Conservation (phyloP, 108 stramenopile species). For the Cyclotella choctawhatcheeana region DNA sequence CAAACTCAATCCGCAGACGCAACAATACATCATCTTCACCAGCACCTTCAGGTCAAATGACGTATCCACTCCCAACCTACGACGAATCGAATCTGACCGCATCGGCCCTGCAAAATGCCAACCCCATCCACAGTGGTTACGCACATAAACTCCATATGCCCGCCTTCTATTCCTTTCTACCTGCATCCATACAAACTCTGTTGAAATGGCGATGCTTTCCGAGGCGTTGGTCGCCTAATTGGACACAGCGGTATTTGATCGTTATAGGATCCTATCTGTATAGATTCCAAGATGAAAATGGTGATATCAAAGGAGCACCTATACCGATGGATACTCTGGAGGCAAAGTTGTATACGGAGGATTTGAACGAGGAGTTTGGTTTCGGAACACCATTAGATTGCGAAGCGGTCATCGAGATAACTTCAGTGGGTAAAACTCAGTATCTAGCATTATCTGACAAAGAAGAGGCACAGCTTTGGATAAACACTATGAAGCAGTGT, state of each 20-base stretch:
- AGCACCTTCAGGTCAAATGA: not conserved
- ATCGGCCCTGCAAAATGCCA: slow-evolving; percentile 50
- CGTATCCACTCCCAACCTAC: slow-evolving; percentile 7
- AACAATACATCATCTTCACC: not conserved
- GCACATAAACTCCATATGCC: slow-evolving; percentile 77
- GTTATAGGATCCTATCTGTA: slow-evolving; percentile 80
- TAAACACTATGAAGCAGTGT: slow-evolving; percentile 61
- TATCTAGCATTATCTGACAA: slow-evolving; percentile 66
- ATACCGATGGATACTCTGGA: slow-evolving; percentile 55
- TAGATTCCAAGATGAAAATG: slow-evolving; percentile 64
- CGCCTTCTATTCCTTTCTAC: slow-evolving; percentile 61
- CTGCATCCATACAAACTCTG: slow-evolving; percentile 52
- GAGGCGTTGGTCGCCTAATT: slow-evolving; percentile 57
- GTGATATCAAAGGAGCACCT: slow-evolving; percentile 72
- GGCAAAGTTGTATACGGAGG: slow-evolving; percentile 18
- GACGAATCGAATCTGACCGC: slow-evolving; percentile 59
- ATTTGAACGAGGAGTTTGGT: slow-evolving; percentile 12
- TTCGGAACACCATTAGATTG: slow-evolving; percentile 51
- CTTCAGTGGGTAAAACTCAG: slow-evolving; percentile 66
- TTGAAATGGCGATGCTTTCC: slow-evolving; percentile 49
- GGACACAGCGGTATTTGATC: slow-evolving; percentile 77
- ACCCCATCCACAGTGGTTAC: slow-evolving; percentile 65
- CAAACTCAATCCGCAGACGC: slow-evolving; percentile 27
- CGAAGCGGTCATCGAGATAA: slow-evolving; percentile 52
- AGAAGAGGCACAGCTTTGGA: slow-evolving; percentile 75